phyloP scores from a whole-genome alignment of 1,139 yeast genomes.

The Yamadazyma blattariae region DNA sequence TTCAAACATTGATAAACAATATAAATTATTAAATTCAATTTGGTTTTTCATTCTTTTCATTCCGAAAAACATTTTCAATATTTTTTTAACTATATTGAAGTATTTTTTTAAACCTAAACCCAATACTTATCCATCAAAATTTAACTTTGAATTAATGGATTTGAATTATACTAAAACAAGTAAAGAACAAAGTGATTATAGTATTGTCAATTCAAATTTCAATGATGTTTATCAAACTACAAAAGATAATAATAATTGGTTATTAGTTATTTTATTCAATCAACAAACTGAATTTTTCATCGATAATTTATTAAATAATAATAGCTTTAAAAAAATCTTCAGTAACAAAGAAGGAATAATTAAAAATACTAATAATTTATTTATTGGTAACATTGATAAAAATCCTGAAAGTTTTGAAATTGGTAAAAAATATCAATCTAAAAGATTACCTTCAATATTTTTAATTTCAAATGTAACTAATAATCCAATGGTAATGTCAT shows the following conservation, averaged over 20 bases:
- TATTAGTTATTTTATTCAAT: constrained; percentile 41
- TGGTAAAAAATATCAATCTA: constrained; percentile 40
- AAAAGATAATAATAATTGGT: constrained; percentile 43
- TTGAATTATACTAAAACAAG: constrained; percentile 6
- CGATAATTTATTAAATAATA: constrained; percentile 23
- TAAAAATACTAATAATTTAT: constrained; percentile 32
- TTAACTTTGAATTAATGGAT: constrained; percentile 11
- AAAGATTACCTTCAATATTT: constrained; percentile 43
- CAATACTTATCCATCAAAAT: constrained; percentile 10
- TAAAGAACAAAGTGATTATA: constrained; percentile 1
- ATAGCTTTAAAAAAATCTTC: constrained; percentile 30
- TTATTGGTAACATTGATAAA: constrained; percentile 32
- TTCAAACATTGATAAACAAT: not conserved
- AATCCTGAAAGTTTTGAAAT: constrained; percentile 53
- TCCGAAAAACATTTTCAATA: constrained; percentile 39
- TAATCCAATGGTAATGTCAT: constrained; percentile 46
- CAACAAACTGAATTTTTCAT: constrained; percentile 30
- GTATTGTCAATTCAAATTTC: constrained; percentile 21
- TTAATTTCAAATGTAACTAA: constrained; percentile 51
- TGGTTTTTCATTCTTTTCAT: constrained; percentile 46
- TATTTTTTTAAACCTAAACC: constrained; percentile 20
- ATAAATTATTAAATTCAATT: constrained; percentile 22
- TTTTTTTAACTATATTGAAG: constrained; percentile 33
- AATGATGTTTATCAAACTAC: constrained; percentile 43
- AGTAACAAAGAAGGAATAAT: constrained; percentile 36